A percentile compares a stretch with the other conserved stretches of the same genome.
Conservation (phyloP, 768 basidiomycete species). For the Termitomyces sp. region DNA sequence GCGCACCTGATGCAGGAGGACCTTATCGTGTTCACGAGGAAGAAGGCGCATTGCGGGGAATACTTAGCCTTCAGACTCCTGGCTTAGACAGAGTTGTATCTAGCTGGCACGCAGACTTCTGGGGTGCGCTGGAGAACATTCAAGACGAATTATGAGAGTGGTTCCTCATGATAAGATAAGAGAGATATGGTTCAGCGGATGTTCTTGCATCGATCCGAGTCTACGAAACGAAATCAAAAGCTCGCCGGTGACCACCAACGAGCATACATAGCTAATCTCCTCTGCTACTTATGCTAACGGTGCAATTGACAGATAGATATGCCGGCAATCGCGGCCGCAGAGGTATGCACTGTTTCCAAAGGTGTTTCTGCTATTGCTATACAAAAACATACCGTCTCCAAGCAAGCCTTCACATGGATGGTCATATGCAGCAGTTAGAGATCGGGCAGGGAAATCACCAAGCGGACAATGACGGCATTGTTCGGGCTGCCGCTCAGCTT, state of each 20-base stretch:
- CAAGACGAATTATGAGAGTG: neutral
- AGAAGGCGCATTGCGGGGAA: conserved; percentile 53
- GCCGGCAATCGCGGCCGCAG: neutral
- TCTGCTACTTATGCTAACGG: neutral
- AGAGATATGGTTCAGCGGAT: neutral
- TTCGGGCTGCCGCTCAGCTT: neutral
- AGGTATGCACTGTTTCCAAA: neutral
- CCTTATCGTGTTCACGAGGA: conserved; percentile 72
- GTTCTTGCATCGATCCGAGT: no score
- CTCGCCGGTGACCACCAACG: neutral
- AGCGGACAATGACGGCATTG: neutral
- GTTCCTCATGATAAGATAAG: conserved; percentile 7
- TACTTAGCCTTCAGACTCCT: neutral
- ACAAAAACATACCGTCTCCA: no score
- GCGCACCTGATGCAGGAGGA: conserved; percentile 64
- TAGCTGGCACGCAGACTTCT: neutral
- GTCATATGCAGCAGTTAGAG: no score
- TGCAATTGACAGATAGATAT: neutral
- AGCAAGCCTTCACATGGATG: no score
- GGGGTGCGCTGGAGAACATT: neutral
- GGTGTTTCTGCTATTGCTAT: neutral
- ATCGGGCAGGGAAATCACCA: neutral
- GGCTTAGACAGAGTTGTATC: neutral
- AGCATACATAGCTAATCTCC: neutral
- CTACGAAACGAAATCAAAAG: neutral